phyloP scores from a whole-genome alignment of 164 flowering plant genomes.

The Aristolochia californica region DNA sequence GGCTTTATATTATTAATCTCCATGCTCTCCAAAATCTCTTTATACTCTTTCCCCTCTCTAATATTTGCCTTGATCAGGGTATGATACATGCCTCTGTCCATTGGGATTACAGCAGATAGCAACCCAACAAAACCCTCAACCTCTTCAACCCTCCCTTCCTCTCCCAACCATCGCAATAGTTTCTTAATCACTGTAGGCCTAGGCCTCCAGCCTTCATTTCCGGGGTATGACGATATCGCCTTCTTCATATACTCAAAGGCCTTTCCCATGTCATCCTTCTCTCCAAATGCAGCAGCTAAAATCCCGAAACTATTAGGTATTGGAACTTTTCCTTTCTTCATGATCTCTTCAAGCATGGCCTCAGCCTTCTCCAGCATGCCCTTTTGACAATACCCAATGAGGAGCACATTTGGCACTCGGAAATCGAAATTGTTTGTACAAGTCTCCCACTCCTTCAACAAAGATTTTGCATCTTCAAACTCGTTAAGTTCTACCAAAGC shows the following conservation, averaged over 20 bases:
- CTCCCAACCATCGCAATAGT: slow-evolving; percentile 25
- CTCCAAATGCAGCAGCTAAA: slow-evolving; percentile 24
- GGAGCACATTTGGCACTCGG: slow-evolving; percentile 28
- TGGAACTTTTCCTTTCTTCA: slow-evolving; percentile 24
- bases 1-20: slow-evolving; percentile 3
- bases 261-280: slow-evolving; percentile 17
- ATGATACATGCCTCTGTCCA: slow-evolving; percentile 10
- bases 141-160: slow-evolving; percentile 17
- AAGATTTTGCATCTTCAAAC: slow-evolving; percentile 32
- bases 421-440: slow-evolving; percentile 16
- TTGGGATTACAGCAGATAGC: slow-evolving; percentile 7
- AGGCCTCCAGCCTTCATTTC: slow-evolving; percentile 16
- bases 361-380: slow-evolving; percentile 39
- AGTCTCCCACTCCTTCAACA: slow-evolving; percentile 36
- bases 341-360: slow-evolving; percentile 14
- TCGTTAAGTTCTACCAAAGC: slow-evolving; percentile 33
- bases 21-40: slow-evolving; percentile 10
- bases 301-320: slow-evolving; percentile 17
- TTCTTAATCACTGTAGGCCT: slow-evolving; percentile 8
- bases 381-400: slow-evolving; percentile 27
- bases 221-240: slow-evolving; percentile 18
- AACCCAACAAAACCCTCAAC: slow-evolving; percentile 18
- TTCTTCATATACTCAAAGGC: slow-evolving; percentile 35
- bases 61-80: slow-evolving; percentile 13
- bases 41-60: slow-evolving; percentile 6